Percentiles rank a stretch among this genome's conserved stretches.
These are phyloP conservation scores for Hymenoscyphus fraxineus DNA, from an alignment of 2,329 filamentous ascomycete species.

Conservation along the genomic window DNA sequence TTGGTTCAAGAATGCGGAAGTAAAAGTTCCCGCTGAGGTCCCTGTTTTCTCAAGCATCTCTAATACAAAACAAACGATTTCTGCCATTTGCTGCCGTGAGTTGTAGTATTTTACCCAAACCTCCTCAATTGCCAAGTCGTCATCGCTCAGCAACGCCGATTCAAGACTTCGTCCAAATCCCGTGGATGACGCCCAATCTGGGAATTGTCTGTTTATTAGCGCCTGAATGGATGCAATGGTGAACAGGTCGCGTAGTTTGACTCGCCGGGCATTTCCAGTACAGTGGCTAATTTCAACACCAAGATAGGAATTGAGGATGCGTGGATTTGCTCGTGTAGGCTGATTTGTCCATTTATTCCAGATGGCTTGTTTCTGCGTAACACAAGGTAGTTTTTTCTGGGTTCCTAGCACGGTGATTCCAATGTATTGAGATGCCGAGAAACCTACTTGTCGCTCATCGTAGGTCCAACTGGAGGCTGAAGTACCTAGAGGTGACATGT, in stretches of 20 bases:
- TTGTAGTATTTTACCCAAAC: constrained; percentile 3
- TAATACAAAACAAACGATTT: neutral
- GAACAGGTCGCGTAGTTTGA: constrained; percentile 11
- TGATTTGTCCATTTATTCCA: constrained; percentile 13
- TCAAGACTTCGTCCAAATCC: neutral
- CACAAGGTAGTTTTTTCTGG: constrained; percentile 12
- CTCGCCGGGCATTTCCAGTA: constrained; percentile 17
- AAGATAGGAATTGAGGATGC: constrained; percentile 12
- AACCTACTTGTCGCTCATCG: constrained; percentile 9
- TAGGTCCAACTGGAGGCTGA: neutral
- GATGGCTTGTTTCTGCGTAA: constrained; percentile 12
- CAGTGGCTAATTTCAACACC: constrained; percentile 19
- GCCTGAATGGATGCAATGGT: constrained; percentile 1
- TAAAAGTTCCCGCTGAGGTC: neutral
- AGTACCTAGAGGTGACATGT: constrained; percentile 13
- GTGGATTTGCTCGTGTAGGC: constrained; percentile 10
- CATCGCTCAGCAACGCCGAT: neutral
- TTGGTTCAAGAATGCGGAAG: neutral
- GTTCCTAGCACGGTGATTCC: constrained; percentile 1
- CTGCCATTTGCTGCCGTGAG: constrained; percentile 1
- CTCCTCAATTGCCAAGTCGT: neutral
- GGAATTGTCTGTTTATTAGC: constrained; percentile 1
- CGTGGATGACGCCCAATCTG: neutral
- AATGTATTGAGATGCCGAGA: constrained; percentile 12
- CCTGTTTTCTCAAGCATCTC: neutral